Percentiles rank a stretch among this genome's conserved stretches.
Evolutionary conservation across 164 flowering plant species (phyloP).

Genomic region (Tinospora cordifolia): DNA sequence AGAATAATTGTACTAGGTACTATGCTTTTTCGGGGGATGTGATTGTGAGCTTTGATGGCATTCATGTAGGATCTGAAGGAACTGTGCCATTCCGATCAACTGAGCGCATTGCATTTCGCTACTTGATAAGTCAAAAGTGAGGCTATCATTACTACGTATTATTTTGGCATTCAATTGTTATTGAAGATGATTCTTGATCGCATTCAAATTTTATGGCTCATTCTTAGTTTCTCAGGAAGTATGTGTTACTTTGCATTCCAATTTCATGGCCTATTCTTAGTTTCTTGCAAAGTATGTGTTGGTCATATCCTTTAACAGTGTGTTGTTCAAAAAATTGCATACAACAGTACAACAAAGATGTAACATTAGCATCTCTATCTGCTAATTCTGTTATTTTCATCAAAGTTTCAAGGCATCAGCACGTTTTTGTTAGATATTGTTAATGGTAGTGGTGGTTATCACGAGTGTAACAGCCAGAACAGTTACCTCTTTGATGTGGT

Average conservation of each 20-base stretch:
- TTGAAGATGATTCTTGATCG: background rate
- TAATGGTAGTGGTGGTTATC: background rate
- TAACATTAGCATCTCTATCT: background rate
- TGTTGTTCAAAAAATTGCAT: background rate
- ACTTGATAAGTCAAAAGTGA: conserved; percentile 95
- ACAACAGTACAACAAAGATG: background rate
- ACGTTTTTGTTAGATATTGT: background rate
- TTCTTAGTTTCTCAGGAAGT: background rate
- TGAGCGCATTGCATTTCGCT: conserved; percentile 95
- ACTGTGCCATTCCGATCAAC: conserved; percentile 91
- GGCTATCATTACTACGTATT: background rate
- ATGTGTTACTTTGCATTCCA: no score
- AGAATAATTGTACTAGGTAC: conserved; percentile 8
- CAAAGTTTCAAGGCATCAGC: background rate
- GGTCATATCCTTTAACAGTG: no score
- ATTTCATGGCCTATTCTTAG: background rate
- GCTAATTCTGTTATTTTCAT: background rate
- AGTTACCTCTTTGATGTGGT: background rate
- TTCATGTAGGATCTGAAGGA: conserved; percentile 86
- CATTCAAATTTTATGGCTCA: background rate
- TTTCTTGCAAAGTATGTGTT: background rate
- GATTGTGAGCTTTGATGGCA: conserved; percentile 85
- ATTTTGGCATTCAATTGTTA: background rate
- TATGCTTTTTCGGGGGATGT: conserved; percentile 74
- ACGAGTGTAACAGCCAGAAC: background rate